Evolutionary conservation across 1,139 yeast genomes (phyloP), one percentile per base, ranked within the genome.

Genomic region (Debaryomyces nepalensis): DNA sequence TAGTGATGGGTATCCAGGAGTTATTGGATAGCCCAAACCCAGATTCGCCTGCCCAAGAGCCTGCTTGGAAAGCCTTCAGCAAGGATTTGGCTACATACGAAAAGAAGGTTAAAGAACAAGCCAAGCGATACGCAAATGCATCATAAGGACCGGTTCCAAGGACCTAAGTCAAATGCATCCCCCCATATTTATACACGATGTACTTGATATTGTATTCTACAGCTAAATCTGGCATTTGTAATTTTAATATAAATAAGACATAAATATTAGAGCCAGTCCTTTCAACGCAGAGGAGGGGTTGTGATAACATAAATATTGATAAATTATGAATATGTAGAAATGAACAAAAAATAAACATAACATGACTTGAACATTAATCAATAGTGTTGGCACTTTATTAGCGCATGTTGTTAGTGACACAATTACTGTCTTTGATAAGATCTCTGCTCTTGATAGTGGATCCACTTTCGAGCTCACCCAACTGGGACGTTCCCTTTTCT

Each of bases 11-110:
- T 7, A 84, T 95, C 41, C 99, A 95, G 64, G 97, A 91, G 61
- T 74, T 95, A 44, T 73, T 95, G 50, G 89, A 87, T 57, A 77
- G 83, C 22, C 99, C 99, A 24, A 95, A 95, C 59, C 95, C 96
- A 22, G 84, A 86, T 46, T 89, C 97, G 0, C 99, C 99, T 1
- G 99, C 99, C 0, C 99, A 93, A 64, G 95, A 89, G 51, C 96
- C 95, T 2, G 98, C 99, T 2, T 95, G 91, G 85, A 82, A 84
- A 58, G 88, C 95, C 1, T 93, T 81, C 56, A 76, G 81, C 16
- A 82, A 81, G 57, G 87, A 87, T 60, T 77, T 76, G 55, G 70
- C 73, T 1, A 68, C 77, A 36, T 95, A 95, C 60, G 88, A 84
- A 47, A 81, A 81, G 63, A 85, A 81, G 56, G 96, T 93, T 24